Base-by-base conservation (phyloP, 805 yeast species). In the Candida ascalaphidarum region DNA sequence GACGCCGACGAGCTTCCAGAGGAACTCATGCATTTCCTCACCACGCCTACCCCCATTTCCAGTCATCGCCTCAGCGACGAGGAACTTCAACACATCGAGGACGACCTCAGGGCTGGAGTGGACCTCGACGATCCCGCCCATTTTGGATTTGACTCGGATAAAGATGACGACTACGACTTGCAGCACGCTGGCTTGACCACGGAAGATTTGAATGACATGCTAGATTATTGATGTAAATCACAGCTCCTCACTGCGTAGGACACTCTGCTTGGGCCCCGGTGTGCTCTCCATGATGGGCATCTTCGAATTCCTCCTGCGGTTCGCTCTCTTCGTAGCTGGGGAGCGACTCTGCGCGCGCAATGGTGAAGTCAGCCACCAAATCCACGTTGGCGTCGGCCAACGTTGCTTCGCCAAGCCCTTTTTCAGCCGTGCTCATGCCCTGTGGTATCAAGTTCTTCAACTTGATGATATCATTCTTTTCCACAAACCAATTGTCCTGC, bases 401-500 rank as follows among this genome's bases (percentile, higher is more conserved):
- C 12, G 58, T 40, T 19, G 44, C 50, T 11, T 32, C 34, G 11
- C 47, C 49, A 6, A 56, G 40, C 4, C 51, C 55, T 24, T 38
- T 47, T 23, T 34, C 36, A 5, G 38, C 39, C 23, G 46, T 55
- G 8, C 23, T 31, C 26, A 46, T 47, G 27, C 38, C 47, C n/a
- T 39, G 36, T 22, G 82, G 86, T 27, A 81, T 55, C 13, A 78
- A 55, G 33, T 73, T 70, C 38, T 58, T 63, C 29, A 81, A 56
- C 35, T 65, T 70, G 14, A 53, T 33, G 3, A 77, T 30, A 44
- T 85, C 95, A 32, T 74, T 65, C 42, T 68, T 71, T 49, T 85
- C 95, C 39, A 72, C 52, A 44, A 78, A 77, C 96, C 96, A 86
- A 44, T 77, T 71, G 51, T 85, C 94, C 20, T 66, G 65, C 2